These are phyloP conservation scores for Fusarium temperatum DNA, from an alignment of 2,329 filamentous ascomycete genomes.

Conservation along the genomic window DNA sequence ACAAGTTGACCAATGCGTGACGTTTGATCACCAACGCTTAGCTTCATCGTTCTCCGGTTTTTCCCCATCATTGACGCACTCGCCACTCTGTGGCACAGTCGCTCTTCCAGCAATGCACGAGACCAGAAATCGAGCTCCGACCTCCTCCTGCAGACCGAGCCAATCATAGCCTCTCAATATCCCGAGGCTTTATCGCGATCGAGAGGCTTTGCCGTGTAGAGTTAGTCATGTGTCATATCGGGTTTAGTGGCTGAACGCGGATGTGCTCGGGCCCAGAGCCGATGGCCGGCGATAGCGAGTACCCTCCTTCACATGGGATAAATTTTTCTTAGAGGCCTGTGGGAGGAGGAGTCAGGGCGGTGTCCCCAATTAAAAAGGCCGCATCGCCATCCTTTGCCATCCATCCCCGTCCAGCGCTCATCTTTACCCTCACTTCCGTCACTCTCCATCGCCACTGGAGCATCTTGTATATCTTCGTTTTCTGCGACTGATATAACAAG, in stretches of 20 bases:
- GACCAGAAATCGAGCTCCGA: conserved; percentile 20
- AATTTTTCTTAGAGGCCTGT: conserved; percentile 30
- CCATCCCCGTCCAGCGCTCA: conserved; percentile 9
- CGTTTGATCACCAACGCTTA: conserved; percentile 32
- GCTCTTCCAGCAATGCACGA: conserved; percentile 11
- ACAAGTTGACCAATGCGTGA: conserved; percentile 24
- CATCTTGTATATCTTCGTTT: conserved; percentile 24
- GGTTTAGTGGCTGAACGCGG: conserved; percentile 15
- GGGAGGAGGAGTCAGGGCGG: conserved; percentile 12
- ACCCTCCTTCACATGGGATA: conserved; percentile 41
- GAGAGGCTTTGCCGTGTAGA: conserved; percentile 8
- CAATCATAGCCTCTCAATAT: conserved; percentile 33
- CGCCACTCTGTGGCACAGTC: conserved; percentile 43
- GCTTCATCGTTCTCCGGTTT: conserved; percentile 30
- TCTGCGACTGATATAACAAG: conserved; percentile 27
- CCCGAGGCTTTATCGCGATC: conserved; percentile 46
- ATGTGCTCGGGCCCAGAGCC: conserved; percentile 37
- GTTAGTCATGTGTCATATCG: conserved; percentile 15
- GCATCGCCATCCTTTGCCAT: conserved; percentile 27
- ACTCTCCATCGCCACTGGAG: conserved; percentile 30
- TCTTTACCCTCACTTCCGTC: conserved; percentile 27
- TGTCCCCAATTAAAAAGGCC: conserved; percentile 38
- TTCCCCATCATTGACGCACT: conserved; percentile 35
- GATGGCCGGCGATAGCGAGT: conserved; percentile 43
- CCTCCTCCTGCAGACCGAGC: conserved; percentile 38